Conservation (phyloP, 192 early-diverging fungal species). For the Coemansia sp. region DNA sequence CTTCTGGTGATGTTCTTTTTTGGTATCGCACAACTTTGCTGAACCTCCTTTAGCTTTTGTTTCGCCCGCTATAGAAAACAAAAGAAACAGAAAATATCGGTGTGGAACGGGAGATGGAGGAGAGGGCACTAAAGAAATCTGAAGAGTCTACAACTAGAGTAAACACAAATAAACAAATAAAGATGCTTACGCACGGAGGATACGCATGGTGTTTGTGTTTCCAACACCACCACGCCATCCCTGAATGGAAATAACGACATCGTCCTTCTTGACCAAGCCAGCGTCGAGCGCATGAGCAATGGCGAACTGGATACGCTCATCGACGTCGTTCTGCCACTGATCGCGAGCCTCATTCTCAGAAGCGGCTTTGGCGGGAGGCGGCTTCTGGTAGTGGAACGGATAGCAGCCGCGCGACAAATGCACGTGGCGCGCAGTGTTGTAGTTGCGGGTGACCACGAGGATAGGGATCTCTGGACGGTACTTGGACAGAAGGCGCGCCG, state of each 20-base stretch:
- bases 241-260: slow-evolving; percentile 74
- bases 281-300: slow-evolving; percentile 72
- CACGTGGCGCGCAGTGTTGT: slow-evolving; percentile 68
- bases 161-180: background rate
- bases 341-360: slow-evolving; percentile 50
- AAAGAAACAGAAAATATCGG: no score
- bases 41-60: no score
- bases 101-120: no score
- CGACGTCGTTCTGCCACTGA: slow-evolving; percentile 84
- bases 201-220: slow-evolving; percentile 83
- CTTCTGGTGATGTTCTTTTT: no score
- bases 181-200: slow-evolving; percentile 61
- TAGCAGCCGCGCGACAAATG: slow-evolving; percentile 82
- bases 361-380: slow-evolving; percentile 29
- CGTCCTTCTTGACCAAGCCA: slow-evolving; percentile 64
- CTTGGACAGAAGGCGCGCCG: slow-evolving; percentile 88
- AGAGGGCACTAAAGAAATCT: no score
- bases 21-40: no score
- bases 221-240: slow-evolving; percentile 77
- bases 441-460: slow-evolving; percentile 85
- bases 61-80: no score
- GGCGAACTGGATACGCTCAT: slow-evolving; percentile 72
- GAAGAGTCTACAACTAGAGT: background rate
- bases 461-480: slow-evolving; percentile 92
- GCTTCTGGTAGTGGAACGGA: slow-evolving; percentile 70